Evolutionary conservation across 2,329 filamentous ascomycete genomes (phyloP), one percentile per base, ranked within the genome.

Genomic region (Apiospora saccharicola): DNA sequence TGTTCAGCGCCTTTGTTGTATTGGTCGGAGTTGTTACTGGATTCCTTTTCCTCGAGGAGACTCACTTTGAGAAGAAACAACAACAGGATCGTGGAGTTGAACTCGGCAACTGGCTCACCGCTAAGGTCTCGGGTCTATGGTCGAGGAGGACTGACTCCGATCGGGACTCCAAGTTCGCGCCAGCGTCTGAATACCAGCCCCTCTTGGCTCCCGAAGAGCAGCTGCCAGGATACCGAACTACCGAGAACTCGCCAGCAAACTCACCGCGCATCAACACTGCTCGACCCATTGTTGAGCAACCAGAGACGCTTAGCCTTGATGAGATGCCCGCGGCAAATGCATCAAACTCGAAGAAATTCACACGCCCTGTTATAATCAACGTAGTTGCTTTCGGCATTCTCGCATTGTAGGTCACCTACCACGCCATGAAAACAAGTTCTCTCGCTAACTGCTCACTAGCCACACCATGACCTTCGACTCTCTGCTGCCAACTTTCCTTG

Each of bases 391-490:
- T 97, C 80, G 96, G 95, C 64, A 94, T 98, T 77, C 86, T 98
- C 73, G 96, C 96, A 75, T 98, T 97, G 95, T 98, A 88, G 90
- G 94, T 68, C 37, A 8, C 1, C 12, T 74, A 80, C 68, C 71
- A 75, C 43, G 71, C 72, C 16, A 13, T 0, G 34, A 4, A 8
- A n/a, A 24, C 0, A 4, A 22, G 57, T 14, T 41, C 34, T 64
- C 34, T 10, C 14, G 67, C 67, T 68, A 68, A 68, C 13, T 19
- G 19, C 16, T 44, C 41, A 44, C 74, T 53, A 98, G 95, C 85
- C 96, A 98, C 84, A 98, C 96, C 16, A 98, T 99, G 83, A 97
- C 95, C 0, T 96, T 97, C 77, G 96, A 99, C 82, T 94, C 98
- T 79, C 89, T 98, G 68, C 91, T 98, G 77, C 96, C 96, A 0